phyloP scores from a whole-genome alignment of 2,329 filamentous ascomycete genomes.

The Alternaria infectoria region DNA sequence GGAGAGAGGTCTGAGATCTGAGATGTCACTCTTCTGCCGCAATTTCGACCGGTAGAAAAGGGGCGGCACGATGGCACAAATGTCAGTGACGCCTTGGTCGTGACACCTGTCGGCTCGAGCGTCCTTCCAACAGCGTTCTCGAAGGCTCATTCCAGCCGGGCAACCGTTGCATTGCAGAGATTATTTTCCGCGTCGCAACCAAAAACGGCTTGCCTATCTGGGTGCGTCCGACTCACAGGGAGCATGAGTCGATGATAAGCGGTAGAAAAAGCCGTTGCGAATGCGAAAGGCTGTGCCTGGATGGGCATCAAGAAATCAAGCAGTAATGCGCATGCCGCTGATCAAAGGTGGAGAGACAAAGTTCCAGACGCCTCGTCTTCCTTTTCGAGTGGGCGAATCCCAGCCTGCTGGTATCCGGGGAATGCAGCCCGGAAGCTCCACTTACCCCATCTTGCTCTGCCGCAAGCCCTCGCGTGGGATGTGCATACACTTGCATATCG shows the following conservation, averaged over 20 bases:
- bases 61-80: slow-evolving; percentile 15
- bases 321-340: slow-evolving; percentile 10
- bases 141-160: slow-evolving; percentile 27
- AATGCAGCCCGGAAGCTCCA: slow-evolving; percentile 29
- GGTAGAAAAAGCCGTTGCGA: not conserved
- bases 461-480: slow-evolving; percentile 34
- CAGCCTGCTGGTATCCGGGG: slow-evolving; percentile 31
- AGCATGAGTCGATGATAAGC: slow-evolving; percentile 3
- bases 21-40: slow-evolving; percentile 27
- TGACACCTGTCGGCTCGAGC: slow-evolving; percentile 32
- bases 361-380: slow-evolving; percentile 26
- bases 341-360: slow-evolving; percentile 14
- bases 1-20: slow-evolving; percentile 20
- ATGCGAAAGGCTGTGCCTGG: not conserved
- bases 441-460: slow-evolving; percentile 26
- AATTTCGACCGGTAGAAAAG: slow-evolving; percentile 27
- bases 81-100: slow-evolving; percentile 2
- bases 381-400: slow-evolving; percentile 14
- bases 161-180: slow-evolving; percentile 1
- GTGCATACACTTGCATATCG: slow-evolving; percentile 14
- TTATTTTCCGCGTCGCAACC: slow-evolving; percentile 11
- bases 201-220: slow-evolving; percentile 6
- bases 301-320: not conserved
- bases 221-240: not conserved
- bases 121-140: slow-evolving; percentile 35